Evolutionary conservation across 495 filamentous ascomycete genomes (phyloP), one percentile per base, ranked within the genome.

Genomic region (Talaromyces adpressus): DNA sequence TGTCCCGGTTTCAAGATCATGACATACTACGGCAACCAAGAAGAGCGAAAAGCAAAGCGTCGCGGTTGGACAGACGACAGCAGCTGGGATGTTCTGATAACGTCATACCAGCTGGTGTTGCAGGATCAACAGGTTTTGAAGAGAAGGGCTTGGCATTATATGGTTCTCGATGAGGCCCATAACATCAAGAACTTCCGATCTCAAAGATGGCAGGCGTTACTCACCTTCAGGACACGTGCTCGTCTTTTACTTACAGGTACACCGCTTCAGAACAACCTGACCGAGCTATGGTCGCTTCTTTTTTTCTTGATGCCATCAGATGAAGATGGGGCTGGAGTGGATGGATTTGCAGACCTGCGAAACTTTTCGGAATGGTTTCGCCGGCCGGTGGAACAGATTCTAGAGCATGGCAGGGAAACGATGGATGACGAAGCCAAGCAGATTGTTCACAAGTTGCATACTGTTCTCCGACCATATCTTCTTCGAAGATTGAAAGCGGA

Each of bases 161-260:
- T 99, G 86, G 89, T 99, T 63, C 85, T 99, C 16, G 95, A 99
- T 71, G 95, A 99, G 77, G 95, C 95, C 1, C 95, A 99, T 73
- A 98, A 98, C 72, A 99, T 99, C 81, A 98, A 98, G 73, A 99
- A 99, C 71, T 98, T 97, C 81, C 91, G 93, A 66, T 96, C 93
- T 0, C 92, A 96, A 72, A 81, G 93, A 63, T 99, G 94, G 94
- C 93, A 98, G 71, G 91, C 91, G 0, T 79, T 99, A 57, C 84
- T 99, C 6, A 94, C 87, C 1, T 95, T 98, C 76, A 89, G 91
- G 65, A 97, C 93, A 3, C 85, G 87, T 54, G 88, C 92, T 23
- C 84, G 95, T 23, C 82, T 99, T 39, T 81, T 99, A 2, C 81
- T 99, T 5, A 99, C 95, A 0, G 95, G 95, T 59, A 99, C 95